phyloP scores from a whole-genome alignment of 805 yeast species.

The Yarrowia phangngaensis region DNA sequence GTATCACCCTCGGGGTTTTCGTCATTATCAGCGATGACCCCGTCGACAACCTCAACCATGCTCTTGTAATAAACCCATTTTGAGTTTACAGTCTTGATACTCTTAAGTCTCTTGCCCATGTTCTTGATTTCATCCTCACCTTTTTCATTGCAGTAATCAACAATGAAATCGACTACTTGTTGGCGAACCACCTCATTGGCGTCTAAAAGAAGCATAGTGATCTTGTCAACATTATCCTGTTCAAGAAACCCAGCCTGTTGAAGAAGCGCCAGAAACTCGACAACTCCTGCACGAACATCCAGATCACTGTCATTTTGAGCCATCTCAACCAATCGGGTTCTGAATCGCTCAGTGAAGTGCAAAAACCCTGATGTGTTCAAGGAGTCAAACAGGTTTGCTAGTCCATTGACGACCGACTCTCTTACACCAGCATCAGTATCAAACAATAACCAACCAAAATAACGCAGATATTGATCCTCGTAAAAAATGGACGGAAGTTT shows the following conservation, averaged over 20 bases:
- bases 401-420: slow-evolving; percentile 55
- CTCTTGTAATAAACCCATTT: slow-evolving; percentile 13
- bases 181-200: slow-evolving; percentile 39
- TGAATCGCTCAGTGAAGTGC: slow-evolving; percentile 74
- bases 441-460: slow-evolving; percentile 81
- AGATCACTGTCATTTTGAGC: slow-evolving; percentile 53
- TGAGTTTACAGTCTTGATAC: not conserved
- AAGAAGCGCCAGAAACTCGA: slow-evolving; percentile 53
- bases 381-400: slow-evolving; percentile 49
- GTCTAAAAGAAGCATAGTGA: slow-evolving; percentile 45
- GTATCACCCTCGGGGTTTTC: not conserved
- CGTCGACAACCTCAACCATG: slow-evolving; percentile 1
- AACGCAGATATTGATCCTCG: slow-evolving; percentile 65
- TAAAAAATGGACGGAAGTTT: slow-evolving; percentile 65
- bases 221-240: slow-evolving; percentile 49
- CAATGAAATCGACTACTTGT: slow-evolving; percentile 54
- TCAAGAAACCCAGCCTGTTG: slow-evolving; percentile 60
- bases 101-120: slow-evolving; percentile 17
- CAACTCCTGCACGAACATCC: slow-evolving; percentile 51
- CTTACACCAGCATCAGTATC: slow-evolving; percentile 63
- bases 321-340: slow-evolving; percentile 61
- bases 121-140: slow-evolving; percentile 32
- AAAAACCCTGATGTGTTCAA: slow-evolving; percentile 59
- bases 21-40: not conserved
- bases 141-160: slow-evolving; percentile 38